phyloP scores from a whole-genome alignment of 1,139 yeast genomes.

The Kazachstania sp. region DNA sequence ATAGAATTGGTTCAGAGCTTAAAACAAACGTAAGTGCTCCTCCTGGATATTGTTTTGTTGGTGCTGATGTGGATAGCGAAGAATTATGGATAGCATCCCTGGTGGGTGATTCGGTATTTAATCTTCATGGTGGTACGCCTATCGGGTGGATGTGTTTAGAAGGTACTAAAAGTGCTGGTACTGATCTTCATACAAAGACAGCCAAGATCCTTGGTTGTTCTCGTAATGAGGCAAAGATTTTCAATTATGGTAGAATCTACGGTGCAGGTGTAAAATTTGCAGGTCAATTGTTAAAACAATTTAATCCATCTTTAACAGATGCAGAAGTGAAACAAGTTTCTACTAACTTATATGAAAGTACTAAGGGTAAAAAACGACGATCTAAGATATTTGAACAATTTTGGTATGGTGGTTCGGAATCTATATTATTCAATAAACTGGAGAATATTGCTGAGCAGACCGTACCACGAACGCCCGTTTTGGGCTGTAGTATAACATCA shows the following conservation, averaged over 20 bases:
- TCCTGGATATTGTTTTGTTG: slow-evolving; percentile 81
- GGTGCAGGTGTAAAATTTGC: slow-evolving; percentile 97
- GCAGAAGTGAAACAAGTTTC: slow-evolving; percentile 65
- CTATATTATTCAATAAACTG: slow-evolving; percentile 78
- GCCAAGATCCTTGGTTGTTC: slow-evolving; percentile 83
- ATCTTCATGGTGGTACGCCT: slow-evolving; percentile 91
- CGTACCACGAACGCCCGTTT: slow-evolving; percentile 81
- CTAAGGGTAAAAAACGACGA: slow-evolving; percentile 57
- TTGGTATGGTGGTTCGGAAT: slow-evolving; percentile 94
- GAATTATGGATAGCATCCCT: slow-evolving; percentile 97
- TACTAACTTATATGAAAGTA: slow-evolving; percentile 57
- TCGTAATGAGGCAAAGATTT: slow-evolving; percentile 86
- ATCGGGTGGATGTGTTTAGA: slow-evolving; percentile 99
- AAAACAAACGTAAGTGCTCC: slow-evolving; percentile 87
- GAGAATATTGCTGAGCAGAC: slow-evolving; percentile 81
- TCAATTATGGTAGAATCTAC: slow-evolving; percentile 93
- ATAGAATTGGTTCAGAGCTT: slow-evolving; percentile 85
- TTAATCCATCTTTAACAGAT: slow-evolving; percentile 64
- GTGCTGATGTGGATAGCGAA: slow-evolving; percentile 98
- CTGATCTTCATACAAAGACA: slow-evolving; percentile 92
- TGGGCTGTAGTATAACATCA: slow-evolving; percentile 88
- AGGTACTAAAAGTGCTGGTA: slow-evolving; percentile 83
- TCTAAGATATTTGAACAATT: slow-evolving; percentile 34
- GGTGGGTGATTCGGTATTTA: slow-evolving; percentile 84
- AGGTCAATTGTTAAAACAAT: slow-evolving; percentile 66